Percentiles rank a stretch among this genome's conserved stretches.
Evolutionary conservation across 169 alveolate genomes (phyloP).

Genomic region (Amoebophrya sp.): DNA sequence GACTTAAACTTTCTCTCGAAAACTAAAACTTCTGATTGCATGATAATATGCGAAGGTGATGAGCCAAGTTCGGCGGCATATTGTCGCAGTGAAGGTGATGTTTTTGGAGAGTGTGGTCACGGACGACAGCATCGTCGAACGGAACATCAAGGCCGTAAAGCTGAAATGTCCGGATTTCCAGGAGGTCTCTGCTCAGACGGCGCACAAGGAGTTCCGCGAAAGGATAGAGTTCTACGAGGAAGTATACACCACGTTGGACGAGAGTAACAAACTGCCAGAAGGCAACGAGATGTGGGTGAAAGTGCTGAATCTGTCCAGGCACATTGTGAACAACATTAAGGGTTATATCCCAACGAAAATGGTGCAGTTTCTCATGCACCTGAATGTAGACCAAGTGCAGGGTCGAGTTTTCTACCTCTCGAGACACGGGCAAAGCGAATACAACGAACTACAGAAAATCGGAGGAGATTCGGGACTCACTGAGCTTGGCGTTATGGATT

Average conservation of each 20-base stretch:
- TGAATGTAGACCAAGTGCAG: background rate
- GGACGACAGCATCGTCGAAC: background rate
- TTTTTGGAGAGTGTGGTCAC: background rate
- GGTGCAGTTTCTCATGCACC: constrained; percentile 22
- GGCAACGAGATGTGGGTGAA: background rate
- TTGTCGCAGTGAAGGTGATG: background rate
- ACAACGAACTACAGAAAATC: background rate
- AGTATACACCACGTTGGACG: background rate
- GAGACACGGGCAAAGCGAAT: background rate
- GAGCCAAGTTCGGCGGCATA: background rate
- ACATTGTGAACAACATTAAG: constrained; percentile 4
- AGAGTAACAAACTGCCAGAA: background rate
- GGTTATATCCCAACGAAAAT: background rate
- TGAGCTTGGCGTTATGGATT: background rate
- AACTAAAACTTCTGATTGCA: no score
- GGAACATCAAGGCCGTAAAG: background rate
- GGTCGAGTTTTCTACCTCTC: background rate
- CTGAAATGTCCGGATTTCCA: background rate
- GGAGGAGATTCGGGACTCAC: background rate
- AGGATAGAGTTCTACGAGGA: background rate
- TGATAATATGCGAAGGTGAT: no score
- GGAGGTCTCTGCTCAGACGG: no score
- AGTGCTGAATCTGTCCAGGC: background rate
- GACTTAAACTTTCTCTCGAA: no score
- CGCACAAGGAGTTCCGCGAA: background rate